These are phyloP conservation scores for Antitrichia curtipendula DNA, from an alignment of 225 moss, liverwort and hornwort species.

Conservation along the genomic window DNA sequence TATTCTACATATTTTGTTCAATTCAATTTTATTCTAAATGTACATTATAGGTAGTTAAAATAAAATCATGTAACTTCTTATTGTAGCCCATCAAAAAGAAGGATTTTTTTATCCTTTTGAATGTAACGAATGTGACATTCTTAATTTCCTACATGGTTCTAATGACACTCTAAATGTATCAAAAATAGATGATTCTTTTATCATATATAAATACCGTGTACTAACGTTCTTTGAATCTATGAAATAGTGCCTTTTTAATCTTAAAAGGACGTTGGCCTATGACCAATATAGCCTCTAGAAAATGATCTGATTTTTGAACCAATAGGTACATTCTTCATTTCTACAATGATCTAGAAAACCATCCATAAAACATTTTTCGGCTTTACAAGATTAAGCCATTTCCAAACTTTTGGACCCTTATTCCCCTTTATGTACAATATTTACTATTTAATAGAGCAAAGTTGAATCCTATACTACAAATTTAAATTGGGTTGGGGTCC, in stretches of 20 bases:
- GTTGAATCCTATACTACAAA: fast-evolving
- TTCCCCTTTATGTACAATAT: not conserved
- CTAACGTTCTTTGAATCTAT: not conserved
- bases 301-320: not conserved
- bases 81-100: fast-evolving
- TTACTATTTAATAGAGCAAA: not conserved
- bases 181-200: not conserved
- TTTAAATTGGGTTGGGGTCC: not conserved
- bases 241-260: too few species aligned
- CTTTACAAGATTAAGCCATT: not conserved
- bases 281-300: not conserved
- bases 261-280: fast-evolving
- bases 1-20: fast-evolving
- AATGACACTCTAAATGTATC: not conserved
- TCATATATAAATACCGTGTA: fast-evolving
- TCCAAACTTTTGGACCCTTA: not conserved
- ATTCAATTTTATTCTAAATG: not conserved
- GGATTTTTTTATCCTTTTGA: too few species aligned
- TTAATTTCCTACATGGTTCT: not conserved
- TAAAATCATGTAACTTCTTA: not conserved
- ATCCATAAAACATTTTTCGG: not conserved
- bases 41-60: too few species aligned
- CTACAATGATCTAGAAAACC: not conserved
- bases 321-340: not conserved
- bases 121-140: too few species aligned